Percentiles rank a stretch among this genome's conserved stretches.
Conservation (phyloP, 2,329 filamentous ascomycete genomes). For the Trichoderma sp. region DNA sequence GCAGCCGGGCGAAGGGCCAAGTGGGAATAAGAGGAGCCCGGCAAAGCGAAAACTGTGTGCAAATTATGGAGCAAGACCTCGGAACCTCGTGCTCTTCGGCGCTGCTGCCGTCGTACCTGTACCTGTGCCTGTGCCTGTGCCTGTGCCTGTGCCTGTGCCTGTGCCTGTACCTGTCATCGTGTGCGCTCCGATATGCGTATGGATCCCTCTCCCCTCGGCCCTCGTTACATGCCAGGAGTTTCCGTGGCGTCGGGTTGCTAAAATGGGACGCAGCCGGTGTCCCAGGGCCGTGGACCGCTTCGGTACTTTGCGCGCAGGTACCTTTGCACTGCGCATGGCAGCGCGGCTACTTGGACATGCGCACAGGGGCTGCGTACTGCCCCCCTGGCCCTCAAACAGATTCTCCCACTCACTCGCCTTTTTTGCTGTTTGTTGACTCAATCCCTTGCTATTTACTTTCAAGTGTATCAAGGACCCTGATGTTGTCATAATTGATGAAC, state of each 20-base stretch:
- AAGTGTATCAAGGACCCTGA: background rate
- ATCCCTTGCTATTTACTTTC: background rate
- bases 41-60: conserved; percentile 6
- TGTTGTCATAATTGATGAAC: background rate
- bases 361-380: conserved; percentile 6
- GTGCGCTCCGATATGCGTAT: conserved; percentile 3
- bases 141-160: background rate
- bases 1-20: background rate
- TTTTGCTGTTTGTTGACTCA: background rate
- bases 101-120: background rate
- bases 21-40: background rate
- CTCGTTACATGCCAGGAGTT: conserved; percentile 11
- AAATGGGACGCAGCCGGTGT: conserved; percentile 13
- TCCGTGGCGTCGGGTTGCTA: conserved; percentile 12
- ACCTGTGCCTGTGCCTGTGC: background rate
- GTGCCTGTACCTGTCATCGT: conserved; percentile 6
- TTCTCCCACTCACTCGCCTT: background rate
- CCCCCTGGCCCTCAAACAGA: background rate
- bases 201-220: conserved; percentile 1
- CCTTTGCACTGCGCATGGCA: background rate
- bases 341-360: background rate
- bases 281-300: conserved; percentile 6
- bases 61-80: conserved; percentile 11
- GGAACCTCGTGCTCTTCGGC: background rate
- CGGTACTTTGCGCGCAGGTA: background rate